Conservation (phyloP, 1,284 basidiomycete genomes). For the Fomes fomentarius region DNA sequence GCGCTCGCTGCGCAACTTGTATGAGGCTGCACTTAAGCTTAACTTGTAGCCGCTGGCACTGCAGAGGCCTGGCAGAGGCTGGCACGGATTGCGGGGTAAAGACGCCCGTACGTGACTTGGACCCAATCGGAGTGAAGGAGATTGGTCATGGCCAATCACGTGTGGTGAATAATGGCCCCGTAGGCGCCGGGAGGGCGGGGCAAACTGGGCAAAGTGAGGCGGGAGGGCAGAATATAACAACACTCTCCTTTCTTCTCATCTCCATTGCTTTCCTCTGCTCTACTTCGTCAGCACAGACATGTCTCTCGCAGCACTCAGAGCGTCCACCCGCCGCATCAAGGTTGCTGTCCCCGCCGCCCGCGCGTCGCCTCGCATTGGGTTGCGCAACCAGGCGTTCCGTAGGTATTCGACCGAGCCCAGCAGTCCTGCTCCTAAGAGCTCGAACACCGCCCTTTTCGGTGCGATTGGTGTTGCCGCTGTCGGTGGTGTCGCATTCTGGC, state of each 20-base stretch:
- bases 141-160: constrained; percentile 25
- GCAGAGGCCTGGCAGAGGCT: too few species aligned
- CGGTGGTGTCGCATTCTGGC: constrained; percentile 57
- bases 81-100: neutral
- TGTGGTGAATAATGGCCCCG: constrained; percentile 9
- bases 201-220: too few species aligned
- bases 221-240: neutral
- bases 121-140: constrained; percentile 14
- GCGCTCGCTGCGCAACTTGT: too few species aligned
- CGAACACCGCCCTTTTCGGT: constrained; percentile 56
- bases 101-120: constrained; percentile 4
- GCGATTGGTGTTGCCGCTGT: constrained; percentile 55
- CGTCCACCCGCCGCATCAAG: constrained; percentile 47
- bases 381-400: constrained; percentile 45
- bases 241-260: neutral
- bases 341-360: constrained; percentile 40
- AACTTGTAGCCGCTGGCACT: too few species aligned
- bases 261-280: neutral
- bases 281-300: constrained; percentile 36
- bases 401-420: constrained; percentile 58
- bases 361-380: constrained; percentile 27
- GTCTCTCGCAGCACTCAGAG: constrained; percentile 53
- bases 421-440: constrained; percentile 36
- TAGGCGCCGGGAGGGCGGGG: constrained; percentile 8
- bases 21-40: too few species aligned